Conservation (phyloP, 2,329 filamentous ascomycete species). For the Cytospora piceicola region DNA sequence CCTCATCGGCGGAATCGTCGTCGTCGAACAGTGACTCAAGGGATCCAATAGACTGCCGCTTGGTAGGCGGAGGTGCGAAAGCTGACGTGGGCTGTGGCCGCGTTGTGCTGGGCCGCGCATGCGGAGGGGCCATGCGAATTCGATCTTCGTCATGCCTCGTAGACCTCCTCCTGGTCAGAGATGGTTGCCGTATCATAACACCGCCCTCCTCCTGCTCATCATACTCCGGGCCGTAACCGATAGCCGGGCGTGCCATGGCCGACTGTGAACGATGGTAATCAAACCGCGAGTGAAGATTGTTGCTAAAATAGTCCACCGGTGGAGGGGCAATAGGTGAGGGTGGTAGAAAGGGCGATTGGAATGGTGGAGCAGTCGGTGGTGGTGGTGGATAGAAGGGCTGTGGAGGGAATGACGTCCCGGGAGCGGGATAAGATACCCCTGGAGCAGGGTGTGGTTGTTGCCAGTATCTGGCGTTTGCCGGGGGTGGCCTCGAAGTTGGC, state of each 20-base stretch:
- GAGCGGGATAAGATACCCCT: neutral
- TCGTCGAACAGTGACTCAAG: constrained; percentile 38
- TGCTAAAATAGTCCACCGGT: constrained; percentile 26
- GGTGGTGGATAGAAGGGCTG: constrained; percentile 39
- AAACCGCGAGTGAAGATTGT: constrained; percentile 12
- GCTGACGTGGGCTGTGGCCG: constrained; percentile 38
- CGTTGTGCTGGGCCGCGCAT: constrained; percentile 43
- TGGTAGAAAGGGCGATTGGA: constrained; percentile 31
- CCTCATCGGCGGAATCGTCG: constrained; percentile 44
- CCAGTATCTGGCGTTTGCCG: constrained; percentile 41
- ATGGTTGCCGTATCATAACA: constrained; percentile 47
- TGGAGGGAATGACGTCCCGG: constrained; percentile 29
- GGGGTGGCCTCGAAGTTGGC: constrained; percentile 41
- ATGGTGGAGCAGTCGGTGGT: constrained; percentile 34
- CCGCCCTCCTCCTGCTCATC: constrained; percentile 47
- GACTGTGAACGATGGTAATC: constrained; percentile 23
- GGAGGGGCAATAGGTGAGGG: constrained; percentile 19
- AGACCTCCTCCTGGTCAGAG: constrained; percentile 41
- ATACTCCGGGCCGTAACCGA: constrained; percentile 29
- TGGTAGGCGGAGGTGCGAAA: constrained; percentile 39
- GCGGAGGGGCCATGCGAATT: constrained; percentile 54
- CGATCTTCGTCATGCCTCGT: constrained; percentile 49
- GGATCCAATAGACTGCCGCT: constrained; percentile 32
- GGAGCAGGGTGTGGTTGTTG: constrained; percentile 38
- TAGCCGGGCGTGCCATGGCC: constrained; percentile 14